Percentiles rank a stretch among this genome's conserved stretches.
Conservation (phyloP, 257 asterid species). For the Nicotiana knightiana region DNA sequence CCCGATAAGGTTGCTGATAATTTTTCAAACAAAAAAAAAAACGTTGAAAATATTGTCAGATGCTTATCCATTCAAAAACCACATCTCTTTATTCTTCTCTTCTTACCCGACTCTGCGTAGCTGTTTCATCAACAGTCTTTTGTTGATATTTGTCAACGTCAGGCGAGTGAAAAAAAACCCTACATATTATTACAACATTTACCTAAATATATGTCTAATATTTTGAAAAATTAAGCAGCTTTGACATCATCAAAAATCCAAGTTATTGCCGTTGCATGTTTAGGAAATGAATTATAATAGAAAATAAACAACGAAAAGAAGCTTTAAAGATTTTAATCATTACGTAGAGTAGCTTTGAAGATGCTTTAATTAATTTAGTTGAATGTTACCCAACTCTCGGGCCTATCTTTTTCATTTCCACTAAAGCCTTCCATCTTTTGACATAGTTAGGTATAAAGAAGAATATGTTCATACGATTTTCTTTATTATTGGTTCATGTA, state of each 20-base stretch:
- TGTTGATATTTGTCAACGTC: not conserved
- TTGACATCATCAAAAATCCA: not conserved
- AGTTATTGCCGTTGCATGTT: not conserved
- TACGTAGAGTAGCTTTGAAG: not conserved
- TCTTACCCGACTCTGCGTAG: not conserved
- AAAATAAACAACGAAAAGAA: not conserved
- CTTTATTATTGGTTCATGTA: no score
- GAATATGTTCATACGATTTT: not conserved
- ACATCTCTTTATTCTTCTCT: not conserved
- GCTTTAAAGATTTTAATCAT: not conserved
- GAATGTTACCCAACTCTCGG: not conserved
- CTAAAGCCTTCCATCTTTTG: not conserved
- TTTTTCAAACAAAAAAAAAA: not conserved
- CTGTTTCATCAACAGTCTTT: not conserved
- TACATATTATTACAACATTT: no score
- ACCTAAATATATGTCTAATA: not conserved
- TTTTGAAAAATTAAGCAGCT: not conserved
- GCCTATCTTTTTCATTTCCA: not conserved
- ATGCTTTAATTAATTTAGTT: not conserved
- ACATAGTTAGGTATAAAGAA: not conserved
- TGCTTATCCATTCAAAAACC: not conserved
- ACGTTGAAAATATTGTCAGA: not conserved
- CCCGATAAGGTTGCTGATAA: not conserved
- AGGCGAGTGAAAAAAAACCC: not conserved
- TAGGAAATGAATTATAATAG: not conserved